phyloP scores from a whole-genome alignment of 2,329 filamentous ascomycete species.

The Ilyonectria mors-panacis region DNA sequence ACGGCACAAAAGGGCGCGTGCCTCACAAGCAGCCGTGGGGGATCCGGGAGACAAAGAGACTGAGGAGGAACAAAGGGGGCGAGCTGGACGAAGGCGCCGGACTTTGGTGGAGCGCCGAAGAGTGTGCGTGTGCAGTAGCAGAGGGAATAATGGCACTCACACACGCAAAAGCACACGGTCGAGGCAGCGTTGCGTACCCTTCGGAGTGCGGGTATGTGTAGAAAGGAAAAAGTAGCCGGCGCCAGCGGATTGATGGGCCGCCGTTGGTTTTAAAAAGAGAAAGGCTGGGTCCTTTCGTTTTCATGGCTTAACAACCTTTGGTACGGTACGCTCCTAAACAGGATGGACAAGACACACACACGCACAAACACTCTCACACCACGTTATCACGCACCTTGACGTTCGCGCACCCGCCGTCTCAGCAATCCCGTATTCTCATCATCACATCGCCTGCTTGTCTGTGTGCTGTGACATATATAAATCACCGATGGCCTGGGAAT shows the following conservation, averaged over 20 bases:
- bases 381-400: not conserved
- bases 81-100: too few relatives aligned
- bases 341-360: constrained; percentile 19
- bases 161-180: not conserved
- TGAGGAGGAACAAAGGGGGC: not conserved
- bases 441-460: not conserved
- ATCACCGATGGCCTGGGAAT: constrained; percentile 1
- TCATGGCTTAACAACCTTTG: constrained; percentile 5
- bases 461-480: not conserved
- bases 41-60: not conserved
- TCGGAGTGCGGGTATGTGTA: not conserved
- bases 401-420: not conserved
- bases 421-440: too few relatives aligned
- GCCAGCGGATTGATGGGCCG: constrained; percentile 16
- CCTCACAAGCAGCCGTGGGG: not conserved
- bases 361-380: constrained; percentile 22
- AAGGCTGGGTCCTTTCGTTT: constrained; percentile 24
- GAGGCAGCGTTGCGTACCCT: not conserved
- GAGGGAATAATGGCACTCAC: not conserved
- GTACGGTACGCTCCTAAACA: not conserved
- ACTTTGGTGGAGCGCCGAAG: not conserved
- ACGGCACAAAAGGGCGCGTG: not conserved
- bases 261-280: constrained; percentile 24
- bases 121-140: not conserved
- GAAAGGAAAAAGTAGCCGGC: constrained; percentile 11